phyloP scores from a whole-genome alignment of 345 rosid species.

The Syzygium aqueum region DNA sequence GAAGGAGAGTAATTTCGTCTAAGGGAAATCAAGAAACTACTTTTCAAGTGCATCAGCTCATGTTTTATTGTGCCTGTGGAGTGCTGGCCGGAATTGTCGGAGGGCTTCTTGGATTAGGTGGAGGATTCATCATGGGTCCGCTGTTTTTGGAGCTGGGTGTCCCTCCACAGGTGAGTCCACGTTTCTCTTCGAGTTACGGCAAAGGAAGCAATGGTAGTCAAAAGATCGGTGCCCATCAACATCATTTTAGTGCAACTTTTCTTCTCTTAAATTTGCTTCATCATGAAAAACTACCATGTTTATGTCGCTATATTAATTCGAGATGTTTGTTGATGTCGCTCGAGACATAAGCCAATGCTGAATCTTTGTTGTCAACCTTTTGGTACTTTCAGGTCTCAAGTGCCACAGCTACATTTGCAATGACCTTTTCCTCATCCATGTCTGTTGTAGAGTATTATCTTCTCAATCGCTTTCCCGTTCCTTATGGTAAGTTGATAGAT shows the following conservation, averaged over 20 bases:
- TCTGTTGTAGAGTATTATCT: slow-evolving; percentile 53
- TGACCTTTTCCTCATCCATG: slow-evolving; percentile 55
- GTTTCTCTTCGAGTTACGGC: background rate
- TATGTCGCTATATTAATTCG: background rate
- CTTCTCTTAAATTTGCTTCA: background rate
- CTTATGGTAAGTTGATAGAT: slow-evolving; percentile 20
- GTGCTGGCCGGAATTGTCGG: slow-evolving; percentile 29
- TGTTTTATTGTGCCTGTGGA: slow-evolving; percentile 14
- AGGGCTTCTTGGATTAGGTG: slow-evolving; percentile 37
- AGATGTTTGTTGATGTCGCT: background rate
- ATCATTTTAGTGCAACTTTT: background rate
- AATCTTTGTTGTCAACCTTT: background rate
- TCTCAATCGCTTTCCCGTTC: slow-evolving; percentile 45
- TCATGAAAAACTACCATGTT: background rate
- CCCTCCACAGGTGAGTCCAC: slow-evolving; percentile 27
- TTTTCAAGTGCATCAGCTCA: slow-evolving; percentile 11
- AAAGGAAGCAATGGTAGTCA: background rate
- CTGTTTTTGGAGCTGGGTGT: slow-evolving; percentile 36
- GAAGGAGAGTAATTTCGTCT: slow-evolving; percentile 26
- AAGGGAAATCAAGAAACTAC: slow-evolving; percentile 22
- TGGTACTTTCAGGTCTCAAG: slow-evolving; percentile 36
- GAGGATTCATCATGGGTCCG: slow-evolving; percentile 39
- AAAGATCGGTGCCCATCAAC: background rate
- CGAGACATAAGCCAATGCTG: background rate
- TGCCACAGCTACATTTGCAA: slow-evolving; percentile 49